Conservation (phyloP, 2,329 filamentous ascomycete species). For the Magnaporthiopsis poae region DNA sequence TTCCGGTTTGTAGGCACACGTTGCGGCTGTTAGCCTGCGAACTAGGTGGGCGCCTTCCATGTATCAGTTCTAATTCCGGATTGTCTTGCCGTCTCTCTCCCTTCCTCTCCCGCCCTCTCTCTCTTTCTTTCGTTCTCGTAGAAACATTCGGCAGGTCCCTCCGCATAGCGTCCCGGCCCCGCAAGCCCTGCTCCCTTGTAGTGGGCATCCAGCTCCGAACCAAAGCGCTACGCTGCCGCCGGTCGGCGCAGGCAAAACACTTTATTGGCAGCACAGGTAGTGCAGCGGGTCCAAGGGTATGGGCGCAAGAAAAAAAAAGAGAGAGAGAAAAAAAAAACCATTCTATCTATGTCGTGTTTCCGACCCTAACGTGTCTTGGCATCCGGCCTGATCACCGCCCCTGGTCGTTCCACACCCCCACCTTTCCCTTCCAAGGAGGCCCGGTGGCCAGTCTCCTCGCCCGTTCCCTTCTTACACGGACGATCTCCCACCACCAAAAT, state of each 20-base stretch:
- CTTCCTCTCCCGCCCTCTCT: no score
- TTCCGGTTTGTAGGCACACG: not conserved
- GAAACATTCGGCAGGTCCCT: not conserved
- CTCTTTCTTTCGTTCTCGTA: not conserved
- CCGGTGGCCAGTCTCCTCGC: not conserved
- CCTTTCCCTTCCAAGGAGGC: slow-evolving; percentile 6
- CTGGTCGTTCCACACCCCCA: slow-evolving; percentile 15
- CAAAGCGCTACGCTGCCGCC: not conserved
- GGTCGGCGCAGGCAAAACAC: not conserved
- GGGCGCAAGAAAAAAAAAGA: slow-evolving; percentile 8
- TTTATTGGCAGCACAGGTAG: not conserved
- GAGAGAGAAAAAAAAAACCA: slow-evolving; percentile 21
- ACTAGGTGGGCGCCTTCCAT: no score
- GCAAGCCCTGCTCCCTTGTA: no score
- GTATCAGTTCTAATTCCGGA: no score
- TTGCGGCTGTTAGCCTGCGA: not conserved
- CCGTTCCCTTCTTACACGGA: slow-evolving; percentile 9
- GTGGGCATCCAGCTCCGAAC: no score
- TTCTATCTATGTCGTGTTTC: slow-evolving; percentile 22
- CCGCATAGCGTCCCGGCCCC: no score
- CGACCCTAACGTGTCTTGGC: slow-evolving; percentile 25
- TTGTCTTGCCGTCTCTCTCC: no score
- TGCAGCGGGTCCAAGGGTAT: slow-evolving; percentile 24
- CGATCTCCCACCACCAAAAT: not conserved
- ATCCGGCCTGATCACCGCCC: slow-evolving; percentile 23